Base-by-base conservation (phyloP, 768 basidiomycete genomes). In the Hericium erinaceus region DNA sequence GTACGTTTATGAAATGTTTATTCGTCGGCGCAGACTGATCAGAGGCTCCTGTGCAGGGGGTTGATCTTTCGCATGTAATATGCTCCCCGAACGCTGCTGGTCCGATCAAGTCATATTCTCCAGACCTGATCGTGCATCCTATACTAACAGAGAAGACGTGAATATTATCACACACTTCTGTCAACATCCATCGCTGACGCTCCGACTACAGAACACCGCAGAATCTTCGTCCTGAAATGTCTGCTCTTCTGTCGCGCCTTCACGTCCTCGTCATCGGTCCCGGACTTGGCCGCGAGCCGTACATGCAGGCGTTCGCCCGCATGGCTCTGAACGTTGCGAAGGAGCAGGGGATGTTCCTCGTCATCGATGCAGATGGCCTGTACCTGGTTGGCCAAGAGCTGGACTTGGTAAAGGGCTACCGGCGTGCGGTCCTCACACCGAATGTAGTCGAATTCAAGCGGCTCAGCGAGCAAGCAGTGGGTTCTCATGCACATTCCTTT, bases 41-140 rank as follows among this genome's bases (percentile, higher is more conserved):
- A 54, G 48, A 54, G 44, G 37, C 13, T n/a, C 40, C 20, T 39
- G 41, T 18, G 10, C 55, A 91, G 90, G 95, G 95, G 38, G 91
- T 87, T 52, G 95, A 98, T 70, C 77, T 98, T 20, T 94, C 95
- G 22, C 97, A 98, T 77, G 92, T 98, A 58, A 95, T 98, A 56
- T 99, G 97, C 73, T 87, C 95, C 6, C 95, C 95, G 0, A 84
- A 82, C 0, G 95, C 97, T 6, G 92, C 93, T 26, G 79, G 79
- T 4, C 88, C 93, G 48, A 99, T 99, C 77, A 99, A 99, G 73
- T 87, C 90, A 0, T 99, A 98, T 70, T 95, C 92, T 3, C 94
- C 94, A 1, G 95, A 99, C 71, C 73, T 99, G 48, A 99, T 99
- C 66, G 97, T 99, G 0, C 95, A 99, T 66, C 95, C 92, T 1